Base-by-base conservation (phyloP, 495 filamentous ascomycete species). In the Chlorociboria aeruginascens region DNA sequence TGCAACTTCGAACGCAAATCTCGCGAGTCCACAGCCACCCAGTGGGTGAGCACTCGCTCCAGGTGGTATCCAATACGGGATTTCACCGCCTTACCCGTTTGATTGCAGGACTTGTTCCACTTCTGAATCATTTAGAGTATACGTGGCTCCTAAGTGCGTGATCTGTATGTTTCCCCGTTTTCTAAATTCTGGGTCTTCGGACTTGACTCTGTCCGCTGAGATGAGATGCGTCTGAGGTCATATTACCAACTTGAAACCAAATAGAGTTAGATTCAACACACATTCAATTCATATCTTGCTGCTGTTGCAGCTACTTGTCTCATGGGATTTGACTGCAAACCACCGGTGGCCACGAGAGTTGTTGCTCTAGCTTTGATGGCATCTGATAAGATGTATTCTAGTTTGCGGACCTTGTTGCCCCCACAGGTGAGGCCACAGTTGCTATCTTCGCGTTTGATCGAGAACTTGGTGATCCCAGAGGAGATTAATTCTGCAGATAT, bases 291-390 rank as follows among this genome's bases (percentile, higher is more conserved):
- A 0, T 70, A 52, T 16, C 66, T 62, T 10, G 71, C 66, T 4
- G 73, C 77, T 0, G 72, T 73, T 0, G 75, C 79, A 2, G 78
- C 77, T 0, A 81, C 78, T 48, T 76, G 71, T 0, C 80, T 70
- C 7, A 76, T 82, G 59, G 82, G 78, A 66, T 83, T 84, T 25
- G 70, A 77, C 54, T 83, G 79, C 9, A 82, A 66, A 34, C 79
- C 80, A 39, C 80, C 79, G 55, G 80, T 77, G 41, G 67, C 72
- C 45, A 83, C 69, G 10, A 84, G 68, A 3, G 73, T 79, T 48
- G 72, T 69, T 55, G 64, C 69, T 40, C 68, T 68, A 46, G 71
- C 64, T 41, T 63, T 59, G n/a, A 72, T 61, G 8, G 78, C 79
- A 72, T 61, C 69, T 72, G 36, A 32, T 31, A 33, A 9, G 6